Evolutionary conservation across 768 basidiomycete genomes (phyloP).

Genomic region (Tylopilus felleus): DNA sequence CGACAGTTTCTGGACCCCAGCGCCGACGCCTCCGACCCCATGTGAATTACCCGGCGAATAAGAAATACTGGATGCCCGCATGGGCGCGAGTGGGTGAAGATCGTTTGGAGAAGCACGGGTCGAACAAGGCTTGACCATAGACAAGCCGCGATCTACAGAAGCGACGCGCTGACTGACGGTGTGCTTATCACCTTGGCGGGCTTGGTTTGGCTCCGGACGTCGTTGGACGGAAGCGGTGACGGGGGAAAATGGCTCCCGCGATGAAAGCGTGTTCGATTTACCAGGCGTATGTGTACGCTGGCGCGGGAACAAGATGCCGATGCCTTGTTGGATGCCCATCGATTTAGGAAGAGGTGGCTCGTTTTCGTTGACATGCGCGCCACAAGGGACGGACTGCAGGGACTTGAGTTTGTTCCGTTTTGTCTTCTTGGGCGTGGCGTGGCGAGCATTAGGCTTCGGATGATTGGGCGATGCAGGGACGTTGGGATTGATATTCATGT

Average conservation of each 20-base stretch:
- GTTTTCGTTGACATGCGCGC: constrained; percentile 19
- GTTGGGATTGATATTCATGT: background rate
- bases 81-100: constrained; percentile 12
- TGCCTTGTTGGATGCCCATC: background rate
- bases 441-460: background rate
- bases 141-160: constrained; percentile 20
- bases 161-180: constrained; percentile 11
- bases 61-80: constrained; percentile 13
- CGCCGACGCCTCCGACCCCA: constrained; percentile 3
- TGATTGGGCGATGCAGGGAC: background rate
- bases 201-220: constrained; percentile 3
- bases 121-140: background rate
- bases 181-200: constrained; percentile 13
- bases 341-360: constrained; percentile 6
- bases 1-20: constrained; percentile 1
- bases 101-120: constrained; percentile 22
- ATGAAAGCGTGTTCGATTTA: constrained; percentile 7
- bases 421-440: constrained; percentile 1
- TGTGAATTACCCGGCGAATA: background rate
- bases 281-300: constrained; percentile 8
- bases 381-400: background rate
- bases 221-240: constrained; percentile 6
- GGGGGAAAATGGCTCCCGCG: constrained; percentile 2
- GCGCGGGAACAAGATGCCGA: constrained; percentile 14
- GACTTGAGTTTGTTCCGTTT: constrained; percentile 6